Evolutionary conservation across 2,329 filamentous ascomycete species (phyloP), one percentile per base, ranked within the genome.

Genomic region (Orbilia brochopaga): DNA sequence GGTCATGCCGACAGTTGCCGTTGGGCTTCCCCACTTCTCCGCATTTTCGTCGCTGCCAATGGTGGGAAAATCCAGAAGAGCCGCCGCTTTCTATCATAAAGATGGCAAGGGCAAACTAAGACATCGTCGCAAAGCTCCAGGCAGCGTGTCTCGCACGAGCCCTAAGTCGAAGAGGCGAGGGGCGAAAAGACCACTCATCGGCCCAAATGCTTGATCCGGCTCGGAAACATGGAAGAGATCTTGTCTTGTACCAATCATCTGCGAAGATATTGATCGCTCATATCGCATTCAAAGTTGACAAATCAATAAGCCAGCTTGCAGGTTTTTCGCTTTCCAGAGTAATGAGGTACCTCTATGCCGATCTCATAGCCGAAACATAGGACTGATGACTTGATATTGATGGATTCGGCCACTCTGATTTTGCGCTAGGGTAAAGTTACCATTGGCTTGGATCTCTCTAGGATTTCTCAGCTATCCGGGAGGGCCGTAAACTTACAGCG

Each of bases 181-280:
- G 27, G 24, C 15, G 37, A 44, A 46, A 37, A 37, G 11, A n/a
- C 11, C 27, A 27, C 13, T 21, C 17, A 30, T 56, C 35, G 50
- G 48, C 46, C 48, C 10, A 42, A 35, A 32, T 4, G 3, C 8
- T 3, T 32, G 27, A 46, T 53, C 60, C 66, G 59, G 66, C 48
- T 70, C 66, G 66, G 66, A 70, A 64, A 64, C 59, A 70, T 64
- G 66, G 66, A 64, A 42, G 37, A 15, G n/a, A n/a, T n/a, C n/a
- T n/a, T n/a, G n/a, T n/a, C n/a, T n/a, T n/a, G n/a, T n/a, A n/a
- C n/a, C n/a, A n/a, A n/a, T n/a, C n/a, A n/a, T n/a, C n/a, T n/a
- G n/a, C 32, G 32, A 37, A 6, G 32, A 21, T 48, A 7, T 17
- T n/a, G 7, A 7, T 48, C 15, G 44, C 7, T 7, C 7, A 48